phyloP scores from a whole-genome alignment of 1,284 basidiomycete species.

The Boletus semigastroideus region DNA sequence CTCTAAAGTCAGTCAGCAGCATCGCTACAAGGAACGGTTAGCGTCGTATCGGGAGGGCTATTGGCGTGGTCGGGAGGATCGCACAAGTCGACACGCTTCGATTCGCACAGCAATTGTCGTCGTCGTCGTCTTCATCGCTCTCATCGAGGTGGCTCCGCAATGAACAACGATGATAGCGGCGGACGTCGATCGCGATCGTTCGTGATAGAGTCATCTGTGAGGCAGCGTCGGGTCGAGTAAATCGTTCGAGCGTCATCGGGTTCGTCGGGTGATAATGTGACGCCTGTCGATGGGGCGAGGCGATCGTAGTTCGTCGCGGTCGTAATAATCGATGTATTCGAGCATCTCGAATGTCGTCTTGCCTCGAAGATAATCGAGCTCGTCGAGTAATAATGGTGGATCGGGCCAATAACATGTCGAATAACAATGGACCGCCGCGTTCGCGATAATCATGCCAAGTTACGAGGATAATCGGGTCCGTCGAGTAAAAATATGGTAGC shows the following conservation, averaged over 20 bases:
- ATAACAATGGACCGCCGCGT: neutral
- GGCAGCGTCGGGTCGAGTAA: neutral
- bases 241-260: too few relatives aligned
- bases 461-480: neutral
- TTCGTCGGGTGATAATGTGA: too few relatives aligned
- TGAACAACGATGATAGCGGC: too few relatives aligned
- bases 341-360: neutral
- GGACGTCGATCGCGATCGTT: too few relatives aligned
- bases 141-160: too few relatives aligned
- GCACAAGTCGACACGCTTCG: neutral
- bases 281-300: too few relatives aligned
- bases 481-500: neutral
- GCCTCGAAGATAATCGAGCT: neutral
- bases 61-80: neutral
- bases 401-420: neutral
- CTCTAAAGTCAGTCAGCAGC: neutral
- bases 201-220: too few relatives aligned
- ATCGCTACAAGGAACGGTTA: neutral
- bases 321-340: neutral
- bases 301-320: neutral
- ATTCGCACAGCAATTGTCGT: neutral
- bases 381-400: neutral
- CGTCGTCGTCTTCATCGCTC: too few relatives aligned
- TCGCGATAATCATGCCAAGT: neutral
- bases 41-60: neutral